These are phyloP conservation scores for Carex littledalei DNA, from an alignment of 176 grass and related monocot species.

Conservation along the genomic window DNA sequence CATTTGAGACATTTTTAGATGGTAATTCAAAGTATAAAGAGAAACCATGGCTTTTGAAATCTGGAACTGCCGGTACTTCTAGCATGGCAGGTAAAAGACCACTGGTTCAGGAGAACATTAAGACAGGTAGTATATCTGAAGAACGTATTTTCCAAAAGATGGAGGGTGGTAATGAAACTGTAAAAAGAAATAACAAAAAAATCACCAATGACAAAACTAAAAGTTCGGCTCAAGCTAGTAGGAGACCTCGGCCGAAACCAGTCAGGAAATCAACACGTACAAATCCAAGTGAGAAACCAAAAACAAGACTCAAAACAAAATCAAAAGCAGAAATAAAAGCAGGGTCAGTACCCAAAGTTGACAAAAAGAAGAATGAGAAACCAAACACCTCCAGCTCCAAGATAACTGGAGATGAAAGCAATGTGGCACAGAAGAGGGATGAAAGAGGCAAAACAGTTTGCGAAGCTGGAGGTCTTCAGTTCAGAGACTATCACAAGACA, in stretches of 20 bases:
- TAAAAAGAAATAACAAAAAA: neutral
- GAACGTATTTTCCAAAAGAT: slow-evolving; percentile 6
- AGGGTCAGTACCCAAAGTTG: slow-evolving; percentile 7
- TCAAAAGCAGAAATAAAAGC: neutral
- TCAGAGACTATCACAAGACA: neutral
- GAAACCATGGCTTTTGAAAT: slow-evolving; percentile 12
- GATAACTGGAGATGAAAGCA: slow-evolving; percentile 10
- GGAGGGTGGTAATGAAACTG: neutral
- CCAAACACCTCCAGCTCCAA: neutral
- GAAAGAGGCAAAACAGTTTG: slow-evolving; percentile 11
- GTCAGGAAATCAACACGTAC: slow-evolving; percentile 22
- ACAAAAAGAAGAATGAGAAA: neutral
- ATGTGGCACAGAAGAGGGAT: neutral
- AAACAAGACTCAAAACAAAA: slow-evolving; percentile 4
- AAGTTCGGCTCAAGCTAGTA: neutral
- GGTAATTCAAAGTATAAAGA: slow-evolving; percentile 45
- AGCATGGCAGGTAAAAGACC: neutral
- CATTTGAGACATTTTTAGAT: slow-evolving; percentile 40
- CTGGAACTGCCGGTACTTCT: neutral
- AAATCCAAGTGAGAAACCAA: slow-evolving; percentile 5
- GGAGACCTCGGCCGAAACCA: neutral
- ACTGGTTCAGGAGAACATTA: neutral
- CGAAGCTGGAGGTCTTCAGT: slow-evolving; percentile 14
- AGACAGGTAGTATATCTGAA: neutral
- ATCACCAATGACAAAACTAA: neutral